Percentiles rank a stretch among this genome's conserved stretches.
Conservation (phyloP, 2,329 filamentous ascomycete species). For the Xylariaceae sp. region DNA sequence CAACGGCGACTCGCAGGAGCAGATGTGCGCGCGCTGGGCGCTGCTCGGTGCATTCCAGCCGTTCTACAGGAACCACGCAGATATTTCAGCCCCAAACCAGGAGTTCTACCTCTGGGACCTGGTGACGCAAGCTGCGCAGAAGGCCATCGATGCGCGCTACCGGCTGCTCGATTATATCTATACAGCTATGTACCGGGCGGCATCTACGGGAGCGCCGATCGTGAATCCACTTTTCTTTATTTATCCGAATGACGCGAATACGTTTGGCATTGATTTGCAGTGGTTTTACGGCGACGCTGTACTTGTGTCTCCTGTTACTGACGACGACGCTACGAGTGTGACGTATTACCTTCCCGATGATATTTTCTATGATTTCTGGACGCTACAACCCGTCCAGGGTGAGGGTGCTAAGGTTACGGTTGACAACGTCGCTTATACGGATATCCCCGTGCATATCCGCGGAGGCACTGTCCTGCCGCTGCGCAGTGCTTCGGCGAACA, state of each 20-base stretch:
- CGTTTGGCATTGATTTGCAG: slow-evolving; percentile 55
- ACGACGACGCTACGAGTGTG: slow-evolving; percentile 52
- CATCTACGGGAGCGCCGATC: slow-evolving; percentile 66
- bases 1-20: slow-evolving; percentile 62
- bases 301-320: slow-evolving; percentile 57
- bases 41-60: slow-evolving; percentile 70
- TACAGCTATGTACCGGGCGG: slow-evolving; percentile 69
- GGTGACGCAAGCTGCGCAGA: slow-evolving; percentile 69
- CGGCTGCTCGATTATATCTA: slow-evolving; percentile 83
- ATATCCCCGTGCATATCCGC: slow-evolving; percentile 68
- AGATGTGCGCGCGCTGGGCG: slow-evolving; percentile 73
- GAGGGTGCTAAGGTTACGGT: slow-evolving; percentile 32
- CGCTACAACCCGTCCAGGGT: slow-evolving; percentile 32
- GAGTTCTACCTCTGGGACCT: slow-evolving; percentile 68
- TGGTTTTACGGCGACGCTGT: slow-evolving; percentile 58
- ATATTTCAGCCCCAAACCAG: slow-evolving; percentile 57
- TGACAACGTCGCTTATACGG: slow-evolving; percentile 34
- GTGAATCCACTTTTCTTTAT: slow-evolving; percentile 75
- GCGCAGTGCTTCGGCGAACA: slow-evolving; percentile 57
- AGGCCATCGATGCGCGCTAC: slow-evolving; percentile 76
- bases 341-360: slow-evolving; percentile 58
- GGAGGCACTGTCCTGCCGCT: slow-evolving; percentile 67
- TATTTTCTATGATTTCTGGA: slow-evolving; percentile 56
- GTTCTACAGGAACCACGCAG: slow-evolving; percentile 74
- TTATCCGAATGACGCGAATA: slow-evolving; percentile 62